These are phyloP conservation scores for Tylopilus plumbeoviolaceoides DNA, from an alignment of 768 basidiomycete species.

Conservation along the genomic window DNA sequence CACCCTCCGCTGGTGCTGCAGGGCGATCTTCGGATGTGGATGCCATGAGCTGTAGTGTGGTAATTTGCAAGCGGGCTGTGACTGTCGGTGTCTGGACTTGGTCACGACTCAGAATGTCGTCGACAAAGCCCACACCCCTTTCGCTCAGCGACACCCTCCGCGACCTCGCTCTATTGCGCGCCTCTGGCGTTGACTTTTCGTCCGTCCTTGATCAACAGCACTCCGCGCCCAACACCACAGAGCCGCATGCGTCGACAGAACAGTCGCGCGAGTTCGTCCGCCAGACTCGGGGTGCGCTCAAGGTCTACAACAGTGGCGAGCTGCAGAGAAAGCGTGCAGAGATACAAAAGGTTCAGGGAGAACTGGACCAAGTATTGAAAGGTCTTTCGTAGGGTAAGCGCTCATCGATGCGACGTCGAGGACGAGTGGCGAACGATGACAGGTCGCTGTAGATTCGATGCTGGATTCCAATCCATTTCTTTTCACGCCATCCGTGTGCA, in stretches of 20 bases:
- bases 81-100: neutral
- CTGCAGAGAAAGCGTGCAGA: slow-evolving; percentile 48
- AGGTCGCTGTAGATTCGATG: neutral
- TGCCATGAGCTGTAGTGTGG: slow-evolving; percentile 3
- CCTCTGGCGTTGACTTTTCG: slow-evolving; percentile 46
- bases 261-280: slow-evolving; percentile 57
- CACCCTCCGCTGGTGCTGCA: neutral
- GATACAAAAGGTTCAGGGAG: slow-evolving; percentile 52
- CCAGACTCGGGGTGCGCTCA: slow-evolving; percentile 54
- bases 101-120: slow-evolving; percentile 12
- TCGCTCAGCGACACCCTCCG: slow-evolving; percentile 55
- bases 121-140: slow-evolving; percentile 42
- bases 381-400: slow-evolving; percentile 29
- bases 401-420: neutral
- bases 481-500: neutral
- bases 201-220: slow-evolving; percentile 18
- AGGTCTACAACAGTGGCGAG: slow-evolving; percentile 40
- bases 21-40: slow-evolving; percentile 11
- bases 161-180: slow-evolving; percentile 69
- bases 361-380: slow-evolving; percentile 49
- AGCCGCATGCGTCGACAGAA: slow-evolving; percentile 20
- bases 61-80: neutral
- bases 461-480: neutral
- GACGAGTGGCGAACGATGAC: neutral
- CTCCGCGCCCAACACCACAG: neutral